These are phyloP conservation scores for Leccinum uliginosum DNA, from an alignment of 768 basidiomycete genomes.

Conservation along the genomic window DNA sequence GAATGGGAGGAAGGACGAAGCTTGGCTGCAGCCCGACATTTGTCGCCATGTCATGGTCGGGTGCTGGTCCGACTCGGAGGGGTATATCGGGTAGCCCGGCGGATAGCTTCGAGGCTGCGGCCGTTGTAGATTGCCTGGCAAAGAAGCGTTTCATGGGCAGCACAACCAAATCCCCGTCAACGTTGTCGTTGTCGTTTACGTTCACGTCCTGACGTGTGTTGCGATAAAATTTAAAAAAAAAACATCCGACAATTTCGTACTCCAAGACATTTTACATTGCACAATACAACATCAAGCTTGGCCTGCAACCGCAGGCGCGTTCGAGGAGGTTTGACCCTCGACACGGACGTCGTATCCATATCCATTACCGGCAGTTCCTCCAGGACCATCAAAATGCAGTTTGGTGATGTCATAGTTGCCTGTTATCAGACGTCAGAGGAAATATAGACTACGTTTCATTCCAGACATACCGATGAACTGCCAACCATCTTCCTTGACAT, in stretches of 20 bases:
- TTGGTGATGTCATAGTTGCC: slow-evolving; percentile 90
- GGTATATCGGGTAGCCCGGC: background rate
- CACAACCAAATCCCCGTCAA: background rate
- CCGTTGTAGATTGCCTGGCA: slow-evolving; percentile 21
- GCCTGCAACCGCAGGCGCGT: slow-evolving; percentile 38
- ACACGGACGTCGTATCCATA: slow-evolving; percentile 80
- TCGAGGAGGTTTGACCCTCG: slow-evolving; percentile 50
- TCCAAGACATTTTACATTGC: slow-evolving; percentile 15
- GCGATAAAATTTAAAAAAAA: background rate
- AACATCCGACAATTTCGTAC: slow-evolving; percentile 2
- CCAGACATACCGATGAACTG: slow-evolving; percentile 77
- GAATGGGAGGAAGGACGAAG: slow-evolving; percentile 59
- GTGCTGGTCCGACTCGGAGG: background rate
- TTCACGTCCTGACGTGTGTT: background rate
- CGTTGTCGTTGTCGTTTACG: no score
- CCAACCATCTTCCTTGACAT: slow-evolving; percentile 95
- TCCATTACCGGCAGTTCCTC: slow-evolving; percentile 63
- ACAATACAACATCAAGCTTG: slow-evolving; percentile 26
- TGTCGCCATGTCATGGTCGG: slow-evolving; percentile 8
- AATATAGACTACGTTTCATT: slow-evolving; percentile 2
- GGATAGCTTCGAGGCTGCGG: slow-evolving; percentile 5
- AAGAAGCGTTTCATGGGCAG: slow-evolving; percentile 32
- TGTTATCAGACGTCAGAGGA: slow-evolving; percentile 29
- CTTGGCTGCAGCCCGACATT: slow-evolving; percentile 49
- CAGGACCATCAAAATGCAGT: slow-evolving; percentile 88